phyloP scores from a whole-genome alignment of 2,329 filamentous ascomycete species.

The Colletotrichum sp. region DNA sequence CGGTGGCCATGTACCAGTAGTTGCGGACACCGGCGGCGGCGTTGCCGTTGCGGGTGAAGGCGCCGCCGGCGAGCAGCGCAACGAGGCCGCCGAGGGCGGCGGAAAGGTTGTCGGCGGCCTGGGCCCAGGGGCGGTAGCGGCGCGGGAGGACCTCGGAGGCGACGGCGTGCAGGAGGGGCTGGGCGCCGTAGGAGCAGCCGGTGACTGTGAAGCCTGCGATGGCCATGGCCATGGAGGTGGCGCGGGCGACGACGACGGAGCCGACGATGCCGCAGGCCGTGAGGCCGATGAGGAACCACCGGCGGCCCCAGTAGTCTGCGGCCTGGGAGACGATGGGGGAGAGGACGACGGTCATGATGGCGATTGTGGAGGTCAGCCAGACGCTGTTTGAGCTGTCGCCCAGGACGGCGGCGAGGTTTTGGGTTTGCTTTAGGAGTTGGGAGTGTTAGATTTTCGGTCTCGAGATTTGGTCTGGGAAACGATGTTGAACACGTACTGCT shows the following conservation, averaged over 20 bases:
- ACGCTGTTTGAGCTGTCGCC: conserved; percentile 24
- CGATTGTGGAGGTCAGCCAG: conserved; percentile 40
- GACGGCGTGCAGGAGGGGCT: conserved; percentile 43
- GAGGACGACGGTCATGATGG: conserved; percentile 30
- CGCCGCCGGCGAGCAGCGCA: conserved; percentile 39
- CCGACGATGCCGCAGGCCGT: conserved; percentile 39
- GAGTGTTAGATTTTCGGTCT: not conserved
- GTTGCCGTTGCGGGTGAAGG: conserved; percentile 34
- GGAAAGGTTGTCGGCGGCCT: conserved; percentile 36
- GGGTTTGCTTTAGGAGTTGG: conserved; percentile 30
- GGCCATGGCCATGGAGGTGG: conserved; percentile 36
- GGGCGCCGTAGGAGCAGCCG: conserved; percentile 40
- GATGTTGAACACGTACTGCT: not conserved
- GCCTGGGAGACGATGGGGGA: conserved; percentile 42
- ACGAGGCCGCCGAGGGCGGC: conserved; percentile 42
- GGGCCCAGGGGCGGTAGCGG: conserved; percentile 32
- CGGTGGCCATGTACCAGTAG: conserved; percentile 40
- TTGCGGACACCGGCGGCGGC: conserved; percentile 37
- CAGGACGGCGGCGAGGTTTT: conserved; percentile 34
- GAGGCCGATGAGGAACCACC: conserved; percentile 41
- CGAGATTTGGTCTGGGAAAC: not conserved
- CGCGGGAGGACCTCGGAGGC: conserved; percentile 40
- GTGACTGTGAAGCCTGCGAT: conserved; percentile 41
- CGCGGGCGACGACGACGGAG: conserved; percentile 38
- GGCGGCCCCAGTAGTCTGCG: conserved; percentile 46